Base-by-base conservation (phyloP, 2,329 filamentous ascomycete genomes). In the Aspergillus nomiae region DNA sequence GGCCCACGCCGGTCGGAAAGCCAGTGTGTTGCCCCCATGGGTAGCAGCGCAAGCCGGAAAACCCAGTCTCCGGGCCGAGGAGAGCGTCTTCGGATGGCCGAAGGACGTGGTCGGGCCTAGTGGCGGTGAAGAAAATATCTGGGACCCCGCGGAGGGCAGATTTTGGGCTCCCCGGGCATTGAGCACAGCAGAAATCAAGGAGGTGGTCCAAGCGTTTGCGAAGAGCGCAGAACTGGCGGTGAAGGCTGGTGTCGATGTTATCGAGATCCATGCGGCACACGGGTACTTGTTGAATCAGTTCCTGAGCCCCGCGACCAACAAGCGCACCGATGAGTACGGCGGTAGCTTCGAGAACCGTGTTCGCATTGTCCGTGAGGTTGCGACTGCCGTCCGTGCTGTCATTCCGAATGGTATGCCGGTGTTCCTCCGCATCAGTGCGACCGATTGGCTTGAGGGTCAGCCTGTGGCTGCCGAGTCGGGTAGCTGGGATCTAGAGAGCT, bases 181-280 rank as follows among this genome's bases (percentile, higher is more conserved):
- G 83, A 89, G 86, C 0, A 78, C 85, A 0, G 80, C 83, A 1
- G 89, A 94, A 63, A 92, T 96, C 66, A 80, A 87, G 67, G 78
- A 81, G 3, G 74, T 92, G 43, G 87, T 92, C 65, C 74, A 78
- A 45, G 84, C 83, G 5, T 94, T 87, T 76, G 86, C 81, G 5
- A 84, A 83, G 9, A 82, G 85, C 4, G 85, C 87, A 0, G 78
- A 79, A 63, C 78, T 88, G 24, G 84, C 91, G 0, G 80, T 92
- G 2, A 80, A 86, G 67, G 89, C 88, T 3, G 92, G 92, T 0
- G 85, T 93, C 58, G 92, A 96, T 73, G 83, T 88, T 5, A 89
- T 95, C 63, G 92, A 95, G 75, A 86, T 95, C 41, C 92, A 94
- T 78, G 86, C 83, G 63, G 92, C 91, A 0, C 91, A 94, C 72